These are phyloP conservation scores for Sporisorium scitamineum DNA, from an alignment of 1,284 basidiomycete species.

Conservation along the genomic window DNA sequence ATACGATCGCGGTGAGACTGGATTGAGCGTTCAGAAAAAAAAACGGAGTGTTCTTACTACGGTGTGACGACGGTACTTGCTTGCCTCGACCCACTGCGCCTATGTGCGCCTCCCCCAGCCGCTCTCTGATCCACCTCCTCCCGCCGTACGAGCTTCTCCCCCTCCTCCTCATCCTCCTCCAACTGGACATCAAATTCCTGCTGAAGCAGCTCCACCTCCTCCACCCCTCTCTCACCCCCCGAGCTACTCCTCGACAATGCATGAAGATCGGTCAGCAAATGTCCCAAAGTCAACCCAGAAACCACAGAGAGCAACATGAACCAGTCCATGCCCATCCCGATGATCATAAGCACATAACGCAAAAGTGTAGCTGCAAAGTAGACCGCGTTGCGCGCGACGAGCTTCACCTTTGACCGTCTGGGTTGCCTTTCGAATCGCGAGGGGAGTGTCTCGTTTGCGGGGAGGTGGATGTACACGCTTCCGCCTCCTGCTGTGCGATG, in stretches of 20 bases:
- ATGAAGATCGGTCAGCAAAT: slow-evolving; percentile 13
- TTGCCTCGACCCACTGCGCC: background rate
- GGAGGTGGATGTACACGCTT: slow-evolving; percentile 14
- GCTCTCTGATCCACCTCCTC: background rate
- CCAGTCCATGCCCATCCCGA: slow-evolving; percentile 53
- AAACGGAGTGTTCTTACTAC: background rate
- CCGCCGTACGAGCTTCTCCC: background rate
- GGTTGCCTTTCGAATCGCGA: too few species aligned
- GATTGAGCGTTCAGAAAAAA: background rate
- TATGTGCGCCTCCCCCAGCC: background rate
- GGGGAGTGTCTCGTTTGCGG: background rate
- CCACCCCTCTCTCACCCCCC: background rate
- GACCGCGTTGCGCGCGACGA: slow-evolving; percentile 10
- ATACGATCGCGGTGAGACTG: background rate
- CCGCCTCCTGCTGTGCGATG: background rate
- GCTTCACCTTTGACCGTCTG: background rate
- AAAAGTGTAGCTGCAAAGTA: slow-evolving; percentile 23
- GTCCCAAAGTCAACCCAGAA: slow-evolving; percentile 12
- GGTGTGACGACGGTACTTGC: background rate
- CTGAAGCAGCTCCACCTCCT: slow-evolving; percentile 10
- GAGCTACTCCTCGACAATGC: too few species aligned
- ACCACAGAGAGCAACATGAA: slow-evolving; percentile 27
- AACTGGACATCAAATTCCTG: background rate
- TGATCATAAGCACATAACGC: slow-evolving; percentile 45
- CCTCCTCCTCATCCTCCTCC: background rate